Evolutionary conservation across 2,329 filamentous ascomycete genomes (phyloP).

Genomic region (Diaporthe vexans): DNA sequence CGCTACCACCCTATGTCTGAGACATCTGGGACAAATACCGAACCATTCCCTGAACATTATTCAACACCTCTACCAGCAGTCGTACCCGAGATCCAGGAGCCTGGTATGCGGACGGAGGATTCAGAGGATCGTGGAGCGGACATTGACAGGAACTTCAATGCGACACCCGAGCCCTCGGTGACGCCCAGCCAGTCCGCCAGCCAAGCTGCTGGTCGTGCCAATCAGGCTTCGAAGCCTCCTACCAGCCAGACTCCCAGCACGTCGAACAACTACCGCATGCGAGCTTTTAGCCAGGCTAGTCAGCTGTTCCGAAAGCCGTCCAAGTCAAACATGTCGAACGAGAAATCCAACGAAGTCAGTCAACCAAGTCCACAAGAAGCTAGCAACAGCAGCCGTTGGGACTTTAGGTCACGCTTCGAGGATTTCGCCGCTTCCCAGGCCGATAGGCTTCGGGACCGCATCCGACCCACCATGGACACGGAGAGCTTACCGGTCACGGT

Average conservation of each 20-base stretch:
- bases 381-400: slow-evolving; percentile 60
- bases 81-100: slow-evolving; percentile 53
- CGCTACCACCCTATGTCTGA: slow-evolving; percentile 72
- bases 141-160: slow-evolving; percentile 32
- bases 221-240: slow-evolving; percentile 13
- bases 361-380: slow-evolving; percentile 43
- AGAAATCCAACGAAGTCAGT: slow-evolving; percentile 16
- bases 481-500: slow-evolving; percentile 70
- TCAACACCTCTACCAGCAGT: slow-evolving; percentile 43
- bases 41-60: slow-evolving; percentile 43
- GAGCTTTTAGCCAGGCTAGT: slow-evolving; percentile 49
- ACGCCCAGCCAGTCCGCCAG: slow-evolving; percentile 43
- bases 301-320: slow-evolving; percentile 47
- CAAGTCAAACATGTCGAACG: slow-evolving; percentile 33
- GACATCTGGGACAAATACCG: slow-evolving; percentile 62
- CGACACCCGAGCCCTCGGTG: slow-evolving; percentile 40
- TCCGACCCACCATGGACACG: slow-evolving; percentile 67
- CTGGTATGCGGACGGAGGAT: slow-evolving; percentile 2
- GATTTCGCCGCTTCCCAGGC: slow-evolving; percentile 73
- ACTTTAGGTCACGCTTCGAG: slow-evolving; percentile 69
- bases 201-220: slow-evolving; percentile 37
- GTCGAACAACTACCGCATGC: slow-evolving; percentile 47
- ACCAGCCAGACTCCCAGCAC: slow-evolving; percentile 36
- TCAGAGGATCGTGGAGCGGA: slow-evolving; percentile 34
- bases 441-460: slow-evolving; percentile 69